Conservation (phyloP, 106 monocot genomes). For the Gastrodia elata region DNA sequence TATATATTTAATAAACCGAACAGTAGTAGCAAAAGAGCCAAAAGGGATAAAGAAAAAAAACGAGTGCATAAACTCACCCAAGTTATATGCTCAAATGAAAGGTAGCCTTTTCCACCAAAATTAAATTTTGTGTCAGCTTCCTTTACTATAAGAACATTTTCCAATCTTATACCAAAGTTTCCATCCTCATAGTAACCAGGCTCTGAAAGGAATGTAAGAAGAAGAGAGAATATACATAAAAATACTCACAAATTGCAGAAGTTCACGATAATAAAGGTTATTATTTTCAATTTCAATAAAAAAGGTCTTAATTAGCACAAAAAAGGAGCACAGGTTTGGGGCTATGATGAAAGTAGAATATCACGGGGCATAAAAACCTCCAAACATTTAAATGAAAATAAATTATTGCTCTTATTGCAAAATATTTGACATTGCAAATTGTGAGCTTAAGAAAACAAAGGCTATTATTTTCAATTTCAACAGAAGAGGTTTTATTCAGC, state of each 20-base stretch:
- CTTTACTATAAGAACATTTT: slow-evolving; percentile 89
- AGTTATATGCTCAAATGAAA: slow-evolving; percentile 87
- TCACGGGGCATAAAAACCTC: background rate
- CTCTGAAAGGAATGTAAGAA: slow-evolving; percentile 34
- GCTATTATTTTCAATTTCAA: background rate
- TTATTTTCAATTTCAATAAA: background rate
- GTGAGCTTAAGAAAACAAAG: background rate
- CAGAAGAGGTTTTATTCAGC: background rate
- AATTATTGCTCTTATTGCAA: background rate
- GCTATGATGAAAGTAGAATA: background rate
- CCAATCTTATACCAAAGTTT: slow-evolving; percentile 88
- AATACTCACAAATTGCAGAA: background rate
- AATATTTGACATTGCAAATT: background rate
- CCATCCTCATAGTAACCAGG: slow-evolving; percentile 98
- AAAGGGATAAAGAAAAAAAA: background rate
- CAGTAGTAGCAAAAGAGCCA: background rate
- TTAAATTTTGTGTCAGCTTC: slow-evolving; percentile 82
- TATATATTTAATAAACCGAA: background rate
- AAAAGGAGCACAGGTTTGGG: background rate
- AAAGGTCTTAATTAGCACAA: background rate
- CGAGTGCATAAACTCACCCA: slow-evolving; percentile 66
- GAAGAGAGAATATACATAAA: background rate
- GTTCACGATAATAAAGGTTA: background rate
- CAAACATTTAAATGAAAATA: background rate
- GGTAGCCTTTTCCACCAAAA: slow-evolving; percentile 81